Percentiles rank a stretch among this genome's conserved stretches.
Evolutionary conservation across 805 yeast genomes (phyloP).

Genomic region (Zygosaccharomyces rouxii): DNA sequence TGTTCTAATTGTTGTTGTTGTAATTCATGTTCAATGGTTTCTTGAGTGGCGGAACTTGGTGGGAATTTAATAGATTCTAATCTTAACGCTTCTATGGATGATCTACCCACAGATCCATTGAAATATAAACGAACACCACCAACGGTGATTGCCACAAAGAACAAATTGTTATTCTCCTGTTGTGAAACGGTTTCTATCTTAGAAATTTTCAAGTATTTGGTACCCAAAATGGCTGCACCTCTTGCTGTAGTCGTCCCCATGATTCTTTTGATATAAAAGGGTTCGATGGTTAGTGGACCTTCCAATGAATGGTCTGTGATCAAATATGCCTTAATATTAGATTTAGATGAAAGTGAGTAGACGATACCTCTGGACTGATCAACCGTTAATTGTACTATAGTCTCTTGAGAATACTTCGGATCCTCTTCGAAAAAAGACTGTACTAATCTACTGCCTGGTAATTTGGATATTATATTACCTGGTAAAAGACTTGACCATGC

Average conservation of each 20-base stretch:
- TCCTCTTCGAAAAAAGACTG: constrained; percentile 36
- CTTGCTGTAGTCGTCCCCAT: constrained; percentile 43
- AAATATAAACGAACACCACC: constrained; percentile 76
- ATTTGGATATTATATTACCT: constrained; percentile 28
- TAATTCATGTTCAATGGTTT: constrained; percentile 31
- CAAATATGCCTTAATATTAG: constrained; percentile 76
- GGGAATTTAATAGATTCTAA: constrained; percentile 56
- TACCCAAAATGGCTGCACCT: constrained; percentile 52
- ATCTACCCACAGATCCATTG: constrained; percentile 39
- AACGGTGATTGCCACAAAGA: constrained; percentile 70
- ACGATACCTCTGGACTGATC: constrained; percentile 75
- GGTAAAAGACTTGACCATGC: constrained; percentile 52
- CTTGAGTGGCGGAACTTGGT: constrained; percentile 42
- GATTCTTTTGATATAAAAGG: constrained; percentile 37
- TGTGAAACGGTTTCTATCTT: constrained; percentile 41
- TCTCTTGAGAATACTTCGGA: constrained; percentile 44
- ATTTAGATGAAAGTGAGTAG: constrained; percentile 77
- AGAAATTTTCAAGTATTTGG: constrained; percentile 55
- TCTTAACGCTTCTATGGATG: constrained; percentile 39
- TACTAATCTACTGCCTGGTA: constrained; percentile 38
- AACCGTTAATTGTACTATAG: constrained; percentile 57
- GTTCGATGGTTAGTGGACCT: constrained; percentile 38
- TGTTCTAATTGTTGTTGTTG: constrained; percentile 39
- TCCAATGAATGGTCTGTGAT: constrained; percentile 41
- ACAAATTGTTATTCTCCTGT: constrained; percentile 63